phyloP scores from a whole-genome alignment of 495 filamentous ascomycete species.

The Elaphomyces granulatus region DNA sequence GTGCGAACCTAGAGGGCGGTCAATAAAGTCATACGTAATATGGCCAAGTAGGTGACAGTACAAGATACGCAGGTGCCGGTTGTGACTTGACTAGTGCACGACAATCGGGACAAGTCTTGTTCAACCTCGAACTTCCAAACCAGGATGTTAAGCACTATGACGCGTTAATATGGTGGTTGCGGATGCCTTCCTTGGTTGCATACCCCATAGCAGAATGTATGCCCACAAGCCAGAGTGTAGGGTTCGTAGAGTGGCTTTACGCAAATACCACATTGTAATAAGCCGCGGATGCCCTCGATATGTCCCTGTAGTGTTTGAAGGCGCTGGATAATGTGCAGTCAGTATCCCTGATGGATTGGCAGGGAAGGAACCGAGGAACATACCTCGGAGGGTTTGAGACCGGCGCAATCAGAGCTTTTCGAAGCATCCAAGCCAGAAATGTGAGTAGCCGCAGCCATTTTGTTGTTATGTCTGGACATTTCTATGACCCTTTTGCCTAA shows the following conservation, averaged over 20 bases:
- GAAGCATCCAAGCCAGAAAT: not conserved
- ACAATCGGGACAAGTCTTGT: constrained; percentile 62
- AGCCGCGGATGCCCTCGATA: constrained; percentile 33
- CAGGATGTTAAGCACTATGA: constrained; percentile 49
- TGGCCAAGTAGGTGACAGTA: constrained; percentile 17
- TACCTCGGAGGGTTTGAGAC: constrained; percentile 2
- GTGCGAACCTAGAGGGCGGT: constrained; percentile 41
- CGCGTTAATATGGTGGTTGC: no score
- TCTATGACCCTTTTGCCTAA: not conserved
- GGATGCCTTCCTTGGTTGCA: constrained; percentile 7
- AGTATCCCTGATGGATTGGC: not conserved
- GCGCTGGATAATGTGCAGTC: constrained; percentile 14
- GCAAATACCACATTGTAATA: constrained; percentile 55
- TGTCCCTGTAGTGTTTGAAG: constrained; percentile 35
- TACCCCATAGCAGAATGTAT: constrained; percentile 63
- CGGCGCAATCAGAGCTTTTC: not conserved
- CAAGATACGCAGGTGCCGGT: constrained; percentile 58
- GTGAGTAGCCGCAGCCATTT: constrained; percentile 1
- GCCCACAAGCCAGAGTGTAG: constrained; percentile 55
- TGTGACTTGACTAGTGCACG: constrained; percentile 41
- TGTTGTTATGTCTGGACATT: not conserved
- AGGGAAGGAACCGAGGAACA: not conserved
- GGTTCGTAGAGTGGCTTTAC: constrained; percentile 57
- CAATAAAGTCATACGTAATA: constrained; percentile 1
- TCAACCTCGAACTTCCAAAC: constrained; percentile 43